Conservation (phyloP, 2,329 filamentous ascomycete genomes). For the Magnaporthiopsis incrustans region DNA sequence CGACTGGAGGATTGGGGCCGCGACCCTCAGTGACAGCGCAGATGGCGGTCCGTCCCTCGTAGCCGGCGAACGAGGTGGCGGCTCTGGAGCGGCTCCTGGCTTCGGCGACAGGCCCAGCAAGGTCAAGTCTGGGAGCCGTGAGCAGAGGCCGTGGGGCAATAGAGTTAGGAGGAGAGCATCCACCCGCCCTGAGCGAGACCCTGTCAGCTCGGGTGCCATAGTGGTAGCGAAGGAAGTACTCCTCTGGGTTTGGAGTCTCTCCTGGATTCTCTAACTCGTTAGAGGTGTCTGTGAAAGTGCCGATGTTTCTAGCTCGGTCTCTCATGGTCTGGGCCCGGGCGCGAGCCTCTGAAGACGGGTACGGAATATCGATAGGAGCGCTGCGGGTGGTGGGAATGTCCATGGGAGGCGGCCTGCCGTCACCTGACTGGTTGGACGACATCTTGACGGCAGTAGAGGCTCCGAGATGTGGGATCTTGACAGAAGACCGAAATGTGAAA, state of each 20-base stretch:
- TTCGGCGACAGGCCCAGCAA: neutral
- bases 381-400: neutral
- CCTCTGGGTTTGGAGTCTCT: no score
- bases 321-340: neutral
- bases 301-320: neutral
- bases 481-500: neutral
- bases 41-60: constrained; percentile 48
- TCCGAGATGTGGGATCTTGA: neutral
- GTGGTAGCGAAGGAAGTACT: neutral
- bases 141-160: no score
- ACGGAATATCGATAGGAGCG: no score
- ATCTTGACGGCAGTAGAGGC: neutral
- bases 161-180: no score
- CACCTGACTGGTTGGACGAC: neutral
- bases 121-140: neutral
- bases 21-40: constrained; percentile 84
- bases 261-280: neutral
- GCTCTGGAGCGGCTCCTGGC: constrained; percentile 3
- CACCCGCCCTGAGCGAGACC: neutral
- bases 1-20: constrained; percentile 77
- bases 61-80: neutral
- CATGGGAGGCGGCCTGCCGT: neutral
- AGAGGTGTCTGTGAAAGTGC: neutral
- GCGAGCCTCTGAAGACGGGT: no score
- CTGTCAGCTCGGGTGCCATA: no score